Conservation (phyloP, 2,329 filamentous ascomycete genomes). For the Botrytis galanthina region DNA sequence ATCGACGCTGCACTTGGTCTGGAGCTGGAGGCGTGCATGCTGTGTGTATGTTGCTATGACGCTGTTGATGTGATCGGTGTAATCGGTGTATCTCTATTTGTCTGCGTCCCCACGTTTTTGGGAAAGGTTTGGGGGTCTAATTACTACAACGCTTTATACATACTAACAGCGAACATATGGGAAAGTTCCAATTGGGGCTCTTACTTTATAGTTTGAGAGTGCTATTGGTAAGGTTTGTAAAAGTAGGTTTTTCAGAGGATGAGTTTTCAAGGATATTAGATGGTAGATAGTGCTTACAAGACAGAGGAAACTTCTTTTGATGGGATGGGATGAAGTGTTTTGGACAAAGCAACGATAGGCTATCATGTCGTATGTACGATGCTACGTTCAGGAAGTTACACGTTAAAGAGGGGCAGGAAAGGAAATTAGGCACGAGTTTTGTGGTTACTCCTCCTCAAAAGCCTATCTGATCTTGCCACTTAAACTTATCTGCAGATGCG, state of each 20-base stretch:
- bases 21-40: not conserved
- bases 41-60: conserved; percentile 3
- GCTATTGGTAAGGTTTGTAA: not conserved
- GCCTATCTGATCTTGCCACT: not conserved
- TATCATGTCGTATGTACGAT: not conserved
- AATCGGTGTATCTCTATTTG: not conserved
- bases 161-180: not conserved
- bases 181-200: no score
- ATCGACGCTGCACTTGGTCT: conserved; percentile 7
- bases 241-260: not conserved
- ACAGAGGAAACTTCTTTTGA: not conserved
- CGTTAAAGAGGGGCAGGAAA: not conserved
- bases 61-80: conserved; percentile 2
- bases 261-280: not conserved
- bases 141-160: not conserved
- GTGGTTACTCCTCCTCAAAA: not conserved
- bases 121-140: not conserved
- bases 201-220: not conserved
- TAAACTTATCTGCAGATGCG: conserved; percentile 9
- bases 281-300: not conserved
- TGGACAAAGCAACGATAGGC: not conserved
- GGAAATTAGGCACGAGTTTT: not conserved
- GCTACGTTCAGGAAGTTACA: not conserved
- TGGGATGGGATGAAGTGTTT: not conserved
- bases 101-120: conserved; percentile 1